Percentiles rank a stretch among this genome's conserved stretches.
These are phyloP conservation scores for Aspergillus caelatus DNA, from an alignment of 2,329 filamentous ascomycete species.

Conservation along the genomic window DNA sequence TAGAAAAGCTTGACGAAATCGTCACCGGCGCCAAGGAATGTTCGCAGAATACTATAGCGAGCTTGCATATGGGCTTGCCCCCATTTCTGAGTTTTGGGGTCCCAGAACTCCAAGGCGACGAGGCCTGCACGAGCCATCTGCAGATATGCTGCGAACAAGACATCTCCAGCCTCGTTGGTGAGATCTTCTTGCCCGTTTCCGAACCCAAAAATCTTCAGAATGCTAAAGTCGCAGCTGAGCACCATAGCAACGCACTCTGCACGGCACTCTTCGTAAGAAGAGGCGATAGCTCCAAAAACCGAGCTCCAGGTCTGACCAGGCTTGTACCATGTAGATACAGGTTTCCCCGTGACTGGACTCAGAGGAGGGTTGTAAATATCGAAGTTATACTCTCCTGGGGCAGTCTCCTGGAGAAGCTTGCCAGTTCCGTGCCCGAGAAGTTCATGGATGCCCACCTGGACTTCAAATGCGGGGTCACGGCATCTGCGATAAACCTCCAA, in stretches of 20 bases:
- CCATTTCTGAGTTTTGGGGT: constrained; percentile 88
- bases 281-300: constrained; percentile 85
- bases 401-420: constrained; percentile 88
- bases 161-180: constrained; percentile 75
- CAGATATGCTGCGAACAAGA: constrained; percentile 86
- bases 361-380: constrained; percentile 78
- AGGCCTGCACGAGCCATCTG: constrained; percentile 94
- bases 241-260: constrained; percentile 94
- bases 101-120: constrained; percentile 88
- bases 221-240: constrained; percentile 82
- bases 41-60: constrained; percentile 77
- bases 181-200: constrained; percentile 76
- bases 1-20: constrained; percentile 84
- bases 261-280: constrained; percentile 90
- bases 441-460: constrained; percentile 94
- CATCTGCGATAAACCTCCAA: constrained; percentile 78
- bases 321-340: constrained; percentile 86
- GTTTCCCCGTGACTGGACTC: constrained; percentile 76
- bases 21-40: constrained; percentile 80
- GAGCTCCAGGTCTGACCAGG: constrained; percentile 93
- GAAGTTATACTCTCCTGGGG: constrained; percentile 83
- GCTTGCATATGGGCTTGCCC: constrained; percentile 91
- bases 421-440: constrained; percentile 87
- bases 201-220: constrained; percentile 89
- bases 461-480: constrained; percentile 86